Evolutionary conservation across 148 eudicot genomes (phyloP).

Genomic region (Euryodendron excelsum): DNA sequence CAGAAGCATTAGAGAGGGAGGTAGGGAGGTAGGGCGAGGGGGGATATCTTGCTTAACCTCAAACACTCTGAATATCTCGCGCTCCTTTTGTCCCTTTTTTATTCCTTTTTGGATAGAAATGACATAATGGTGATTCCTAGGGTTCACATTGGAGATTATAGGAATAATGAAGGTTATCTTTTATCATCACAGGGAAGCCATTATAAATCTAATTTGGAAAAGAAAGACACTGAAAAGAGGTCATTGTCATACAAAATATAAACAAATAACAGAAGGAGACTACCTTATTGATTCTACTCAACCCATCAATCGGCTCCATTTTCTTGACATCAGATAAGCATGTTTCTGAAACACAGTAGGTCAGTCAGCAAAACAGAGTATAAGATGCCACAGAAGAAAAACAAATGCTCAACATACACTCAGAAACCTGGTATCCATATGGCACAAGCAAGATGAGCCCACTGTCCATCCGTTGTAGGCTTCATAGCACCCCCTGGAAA

Average conservation of each 20-base stretch:
- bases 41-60: slow-evolving; percentile 8
- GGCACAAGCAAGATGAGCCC: slow-evolving; percentile 99
- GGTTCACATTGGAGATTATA: not conserved
- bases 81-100: not conserved
- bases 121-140: not conserved
- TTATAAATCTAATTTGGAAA: not conserved
- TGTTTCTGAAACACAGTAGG: slow-evolving; percentile 60
- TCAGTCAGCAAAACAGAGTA: slow-evolving; percentile 20
- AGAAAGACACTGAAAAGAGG: not conserved
- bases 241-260: not conserved
- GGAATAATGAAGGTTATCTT: not conserved
- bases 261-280: not conserved
- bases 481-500: slow-evolving; percentile 94
- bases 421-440: slow-evolving; percentile 97
- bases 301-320: slow-evolving; percentile 99
- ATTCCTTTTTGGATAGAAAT: not conserved
- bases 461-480: slow-evolving; percentile 93
- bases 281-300: slow-evolving; percentile 82
- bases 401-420: slow-evolving; percentile 10
- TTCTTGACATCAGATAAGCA: slow-evolving; percentile 88
- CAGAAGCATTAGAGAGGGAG: not conserved
- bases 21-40: no score
- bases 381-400: slow-evolving; percentile 1
- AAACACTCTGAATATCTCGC: not conserved
- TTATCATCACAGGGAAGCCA: not conserved